phyloP scores from a whole-genome alignment of 257 asterid species.

The Echium plantagineum region DNA sequence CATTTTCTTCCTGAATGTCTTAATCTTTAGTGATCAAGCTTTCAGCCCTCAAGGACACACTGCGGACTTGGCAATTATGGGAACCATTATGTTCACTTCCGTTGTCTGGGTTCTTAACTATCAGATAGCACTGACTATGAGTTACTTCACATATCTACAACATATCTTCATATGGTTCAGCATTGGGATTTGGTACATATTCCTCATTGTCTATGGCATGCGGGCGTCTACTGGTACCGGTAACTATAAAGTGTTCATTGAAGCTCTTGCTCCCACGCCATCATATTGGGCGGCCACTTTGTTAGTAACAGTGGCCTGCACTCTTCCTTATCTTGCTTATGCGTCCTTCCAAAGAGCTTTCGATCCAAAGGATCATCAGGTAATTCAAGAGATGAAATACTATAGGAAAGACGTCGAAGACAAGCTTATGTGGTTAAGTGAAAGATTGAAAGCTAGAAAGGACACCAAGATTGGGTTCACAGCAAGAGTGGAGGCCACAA shows the following conservation, averaged over 20 bases:
- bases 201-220: slow-evolving; percentile 59
- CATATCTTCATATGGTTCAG: slow-evolving; percentile 73
- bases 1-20: slow-evolving; percentile 62
- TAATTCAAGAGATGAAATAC: slow-evolving; percentile 84
- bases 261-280: slow-evolving; percentile 83
- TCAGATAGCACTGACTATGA: slow-evolving; percentile 80
- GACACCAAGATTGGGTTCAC: slow-evolving; percentile 79
- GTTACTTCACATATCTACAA: slow-evolving; percentile 96
- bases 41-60: slow-evolving; percentile 84
- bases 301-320: slow-evolving; percentile 50
- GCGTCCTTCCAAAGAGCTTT: slow-evolving; percentile 66
- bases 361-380: slow-evolving; percentile 86
- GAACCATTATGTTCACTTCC: slow-evolving; percentile 91
- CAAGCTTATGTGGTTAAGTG: slow-evolving; percentile 78
- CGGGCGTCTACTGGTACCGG: slow-evolving; percentile 25
- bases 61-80: slow-evolving; percentile 73
- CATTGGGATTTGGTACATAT: slow-evolving; percentile 59
- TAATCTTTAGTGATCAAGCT: slow-evolving; percentile 74
- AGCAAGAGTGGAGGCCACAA: slow-evolving; percentile 86
- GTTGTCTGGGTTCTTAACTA: slow-evolving; percentile 80
- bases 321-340: slow-evolving; percentile 75
- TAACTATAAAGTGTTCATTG: slow-evolving; percentile 42
- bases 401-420: slow-evolving; percentile 73
- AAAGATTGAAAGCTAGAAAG: slow-evolving; percentile 59
- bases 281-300: slow-evolving; percentile 74